Conservation (phyloP, 805 yeast genomes). For the Lachancea cidri region DNA sequence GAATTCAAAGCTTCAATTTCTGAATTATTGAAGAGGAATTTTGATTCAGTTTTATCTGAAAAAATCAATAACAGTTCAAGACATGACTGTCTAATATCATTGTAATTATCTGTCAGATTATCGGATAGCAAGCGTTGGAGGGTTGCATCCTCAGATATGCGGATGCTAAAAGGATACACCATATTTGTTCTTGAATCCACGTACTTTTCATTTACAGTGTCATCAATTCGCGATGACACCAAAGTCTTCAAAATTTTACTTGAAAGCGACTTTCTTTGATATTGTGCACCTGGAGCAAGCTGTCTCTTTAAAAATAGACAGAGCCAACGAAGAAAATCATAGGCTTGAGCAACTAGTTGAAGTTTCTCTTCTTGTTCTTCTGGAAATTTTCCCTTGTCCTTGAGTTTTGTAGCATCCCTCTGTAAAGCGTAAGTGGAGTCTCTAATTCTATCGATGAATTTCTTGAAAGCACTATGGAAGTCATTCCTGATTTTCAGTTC, state of each 20-base stretch:
- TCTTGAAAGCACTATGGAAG: slow-evolving; percentile 55
- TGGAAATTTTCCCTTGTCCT: slow-evolving; percentile 34
- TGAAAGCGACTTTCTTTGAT: slow-evolving; percentile 47
- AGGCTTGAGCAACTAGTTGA: slow-evolving; percentile 30
- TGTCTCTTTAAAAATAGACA: slow-evolving; percentile 34
- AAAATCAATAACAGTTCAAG: slow-evolving; percentile 41
- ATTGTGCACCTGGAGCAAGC: slow-evolving; percentile 52
- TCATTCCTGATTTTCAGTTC: slow-evolving; percentile 66
- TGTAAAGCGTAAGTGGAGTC: slow-evolving; percentile 59
- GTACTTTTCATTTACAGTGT: slow-evolving; percentile 32
- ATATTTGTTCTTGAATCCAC: slow-evolving; percentile 42
- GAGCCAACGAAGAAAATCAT: slow-evolving; percentile 40
- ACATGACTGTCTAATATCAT: slow-evolving; percentile 62
- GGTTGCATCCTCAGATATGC: slow-evolving; percentile 36
- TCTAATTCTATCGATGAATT: slow-evolving; percentile 57
- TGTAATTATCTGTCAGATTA: slow-evolving; percentile 63
- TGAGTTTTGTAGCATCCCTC: slow-evolving; percentile 45
- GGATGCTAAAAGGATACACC: slow-evolving; percentile 44
- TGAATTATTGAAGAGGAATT: slow-evolving; percentile 5
- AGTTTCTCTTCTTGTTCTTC: slow-evolving; percentile 34
- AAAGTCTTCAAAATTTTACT: slow-evolving; percentile 43
- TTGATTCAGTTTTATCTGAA: slow-evolving; percentile 14
- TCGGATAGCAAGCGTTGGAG: slow-evolving; percentile 50
- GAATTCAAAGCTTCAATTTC: slow-evolving; percentile 10
- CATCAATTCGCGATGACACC: slow-evolving; percentile 53